phyloP scores from a whole-genome alignment of 345 rosid genomes.

The Garcia nutans region DNA sequence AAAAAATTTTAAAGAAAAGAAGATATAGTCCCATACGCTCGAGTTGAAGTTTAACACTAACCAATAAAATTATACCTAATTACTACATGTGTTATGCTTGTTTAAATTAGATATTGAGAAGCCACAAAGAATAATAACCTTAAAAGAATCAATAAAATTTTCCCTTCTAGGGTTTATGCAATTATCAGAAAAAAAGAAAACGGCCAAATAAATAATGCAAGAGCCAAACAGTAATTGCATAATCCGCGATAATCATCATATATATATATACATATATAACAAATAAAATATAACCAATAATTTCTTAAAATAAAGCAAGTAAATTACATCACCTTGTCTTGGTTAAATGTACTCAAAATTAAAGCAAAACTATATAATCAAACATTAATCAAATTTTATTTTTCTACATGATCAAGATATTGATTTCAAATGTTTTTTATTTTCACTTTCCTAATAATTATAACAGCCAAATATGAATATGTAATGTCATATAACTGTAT shows the following conservation, averaged over 20 bases:
- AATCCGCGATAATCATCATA: too few relatives aligned
- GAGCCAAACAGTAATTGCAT: neutral
- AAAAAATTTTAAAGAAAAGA: neutral
- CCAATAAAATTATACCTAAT: too few relatives aligned
- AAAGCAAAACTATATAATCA: slow-evolving; percentile 17
- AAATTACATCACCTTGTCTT: neutral
- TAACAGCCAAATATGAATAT: slow-evolving; percentile 3
- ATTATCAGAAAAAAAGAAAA: neutral
- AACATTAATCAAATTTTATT: slow-evolving; percentile 22
- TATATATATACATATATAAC: too few relatives aligned
- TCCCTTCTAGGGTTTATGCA: slow-evolving; percentile 24
- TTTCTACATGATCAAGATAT: slow-evolving; percentile 20
- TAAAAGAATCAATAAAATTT: neutral
- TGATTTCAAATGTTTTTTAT: slow-evolving; percentile 10
- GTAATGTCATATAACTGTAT: neutral
- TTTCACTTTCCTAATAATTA: slow-evolving; percentile 10
- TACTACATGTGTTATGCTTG: neutral
- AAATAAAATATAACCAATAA: neutral
- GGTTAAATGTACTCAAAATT: slow-evolving; percentile 14
- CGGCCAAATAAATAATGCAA: neutral
- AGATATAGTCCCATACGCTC: neutral
- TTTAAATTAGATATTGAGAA: neutral
- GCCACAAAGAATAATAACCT: neutral
- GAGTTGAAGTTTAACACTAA: too few relatives aligned
- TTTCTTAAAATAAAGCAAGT: slow-evolving; percentile 25